phyloP scores from a whole-genome alignment of 1,139 yeast species.

The Saccharomyces pastorianus region DNA sequence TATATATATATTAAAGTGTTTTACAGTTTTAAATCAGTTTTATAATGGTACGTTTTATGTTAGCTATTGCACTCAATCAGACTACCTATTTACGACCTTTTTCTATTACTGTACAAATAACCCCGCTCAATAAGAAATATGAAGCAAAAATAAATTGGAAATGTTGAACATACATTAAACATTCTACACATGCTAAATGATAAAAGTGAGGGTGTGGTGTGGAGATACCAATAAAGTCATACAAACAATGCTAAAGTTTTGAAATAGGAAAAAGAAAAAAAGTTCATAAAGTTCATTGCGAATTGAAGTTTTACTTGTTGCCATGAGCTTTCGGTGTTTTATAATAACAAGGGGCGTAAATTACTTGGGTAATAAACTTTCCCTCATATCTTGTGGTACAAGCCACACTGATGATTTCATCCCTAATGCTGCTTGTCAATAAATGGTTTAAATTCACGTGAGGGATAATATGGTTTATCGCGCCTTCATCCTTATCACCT shows the following conservation, averaged over 20 bases:
- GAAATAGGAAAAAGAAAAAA: background rate
- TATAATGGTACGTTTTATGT: no score
- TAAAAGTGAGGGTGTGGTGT: background rate
- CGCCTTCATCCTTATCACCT: slow-evolving; percentile 2
- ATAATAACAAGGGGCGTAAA: slow-evolving; percentile 54
- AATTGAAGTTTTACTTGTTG: background rate
- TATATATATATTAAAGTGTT: no score
- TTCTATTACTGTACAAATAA: no score
- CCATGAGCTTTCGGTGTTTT: slow-evolving; percentile 5
- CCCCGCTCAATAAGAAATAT: no score
- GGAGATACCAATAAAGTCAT: no score
- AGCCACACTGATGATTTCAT: slow-evolving; percentile 62
- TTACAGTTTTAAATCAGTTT: no score
- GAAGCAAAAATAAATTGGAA: no score
- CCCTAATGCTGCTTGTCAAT: slow-evolving; percentile 61
- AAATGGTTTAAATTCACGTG: slow-evolving; percentile 70
- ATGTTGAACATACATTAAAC: no score
- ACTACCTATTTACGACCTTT: no score
- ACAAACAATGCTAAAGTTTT: background rate
- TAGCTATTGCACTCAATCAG: no score
- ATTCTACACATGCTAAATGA: no score
- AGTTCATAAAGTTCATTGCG: background rate
- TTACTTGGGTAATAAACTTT: slow-evolving; percentile 66
- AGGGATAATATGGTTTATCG: slow-evolving; percentile 33
- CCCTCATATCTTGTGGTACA: slow-evolving; percentile 70